phyloP scores from a whole-genome alignment of 805 yeast genomes.

The Clavispora phyllophila region DNA sequence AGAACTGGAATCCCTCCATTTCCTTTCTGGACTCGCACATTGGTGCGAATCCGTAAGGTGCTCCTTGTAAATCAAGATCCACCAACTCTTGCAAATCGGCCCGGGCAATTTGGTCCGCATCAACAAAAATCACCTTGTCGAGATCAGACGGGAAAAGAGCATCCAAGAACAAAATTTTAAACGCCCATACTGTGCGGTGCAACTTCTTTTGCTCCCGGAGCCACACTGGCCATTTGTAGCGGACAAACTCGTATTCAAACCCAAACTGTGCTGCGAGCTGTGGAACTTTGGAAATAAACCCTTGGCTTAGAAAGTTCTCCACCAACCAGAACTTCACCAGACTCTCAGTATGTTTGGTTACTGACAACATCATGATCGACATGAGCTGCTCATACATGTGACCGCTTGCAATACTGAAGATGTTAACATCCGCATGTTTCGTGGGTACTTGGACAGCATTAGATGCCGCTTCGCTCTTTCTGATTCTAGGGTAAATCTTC shows the following conservation, averaged over 20 bases:
- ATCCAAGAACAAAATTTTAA: constrained; percentile 81
- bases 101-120: constrained; percentile 78
- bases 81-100: constrained; percentile 67
- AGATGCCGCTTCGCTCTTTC: constrained; percentile 22
- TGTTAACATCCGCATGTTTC: constrained; percentile 50
- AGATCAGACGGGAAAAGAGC: constrained; percentile 78
- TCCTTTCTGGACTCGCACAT: constrained; percentile 78
- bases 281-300: constrained; percentile 59
- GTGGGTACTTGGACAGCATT: background rate
- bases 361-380: constrained; percentile 77
- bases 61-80: constrained; percentile 66
- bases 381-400: constrained; percentile 69
- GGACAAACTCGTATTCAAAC: constrained; percentile 71
- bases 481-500: constrained; percentile 41
- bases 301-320: constrained; percentile 73
- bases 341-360: constrained; percentile 54
- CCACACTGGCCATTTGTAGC: constrained; percentile 93
- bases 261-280: constrained; percentile 50
- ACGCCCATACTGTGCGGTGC: constrained; percentile 82
- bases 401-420: constrained; percentile 81
- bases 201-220: constrained; percentile 70
- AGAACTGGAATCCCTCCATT: constrained; percentile 82
- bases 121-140: constrained; percentile 75
- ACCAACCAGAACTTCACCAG: constrained; percentile 78
- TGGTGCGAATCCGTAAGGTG: constrained; percentile 83